Evolutionary conservation across 352 stramenopile species (phyloP), one percentile per base, ranked within the genome.

Genomic region (Globisporangium canariense): DNA sequence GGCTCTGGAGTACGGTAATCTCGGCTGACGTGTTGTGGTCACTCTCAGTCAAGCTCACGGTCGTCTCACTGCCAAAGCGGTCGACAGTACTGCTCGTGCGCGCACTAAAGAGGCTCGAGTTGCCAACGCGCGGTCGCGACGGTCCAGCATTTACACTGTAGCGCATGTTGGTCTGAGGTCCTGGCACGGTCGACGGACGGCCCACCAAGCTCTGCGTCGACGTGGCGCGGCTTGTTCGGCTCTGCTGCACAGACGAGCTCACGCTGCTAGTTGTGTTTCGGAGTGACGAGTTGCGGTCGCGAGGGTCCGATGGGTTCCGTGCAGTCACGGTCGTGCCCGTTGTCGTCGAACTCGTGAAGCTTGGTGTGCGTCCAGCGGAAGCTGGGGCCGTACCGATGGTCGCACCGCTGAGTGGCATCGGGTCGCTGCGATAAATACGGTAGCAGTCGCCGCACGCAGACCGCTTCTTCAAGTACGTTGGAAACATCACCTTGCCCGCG

Each of bases 391-490:
- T 70, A 3, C 58, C 34, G 22, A 56, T 64, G 8, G 57, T 61
- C 13, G 57, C 58, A 28, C 68, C 65, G 1, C 66, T 74, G 30
- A 71, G 54, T 20, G 79, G 76, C 67, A 90, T 71, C 32, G 84
- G 76, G 43, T 78, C 76, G 67, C 72, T 81, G 38, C 77, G 75
- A 64, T 91, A 66, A 38, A 88, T 80, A 28, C 81, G 76, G 64
- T 89, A 87, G 71, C 86, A 94, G 47, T 94, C 86, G 22, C 74
- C 82, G 41, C 86, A 94, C 41, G 89, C 83, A 0, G 80, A 89
- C 25, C 77, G 76, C 66, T 92, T 91, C 76, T 90, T 90, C 18
- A 64, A 43, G 61, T 86, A 79, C 32, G 75, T 80, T 0, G 77
- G 76, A 32, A 89, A 65, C 62, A 82, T 71, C 32, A 90, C 73